Percentiles rank a stretch among this genome's conserved stretches.
These are phyloP conservation scores for Coniochaeta pulveracea DNA, from an alignment of 2,329 filamentous ascomycete species.

Conservation along the genomic window DNA sequence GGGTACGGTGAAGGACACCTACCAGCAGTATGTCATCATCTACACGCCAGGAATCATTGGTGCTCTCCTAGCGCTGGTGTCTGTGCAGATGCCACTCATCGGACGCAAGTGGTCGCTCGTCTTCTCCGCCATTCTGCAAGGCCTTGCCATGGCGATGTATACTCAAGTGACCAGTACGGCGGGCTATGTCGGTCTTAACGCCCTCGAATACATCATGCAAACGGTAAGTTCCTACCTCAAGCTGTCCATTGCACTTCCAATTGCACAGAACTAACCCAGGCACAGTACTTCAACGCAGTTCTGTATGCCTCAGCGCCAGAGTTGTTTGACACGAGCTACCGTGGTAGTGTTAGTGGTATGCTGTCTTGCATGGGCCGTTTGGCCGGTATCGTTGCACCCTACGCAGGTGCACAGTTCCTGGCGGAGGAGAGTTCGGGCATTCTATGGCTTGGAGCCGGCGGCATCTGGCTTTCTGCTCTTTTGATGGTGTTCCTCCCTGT, in stretches of 20 bases:
- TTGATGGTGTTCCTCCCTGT: constrained; percentile 1
- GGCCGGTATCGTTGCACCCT: constrained; percentile 1
- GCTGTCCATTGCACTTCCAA: no score
- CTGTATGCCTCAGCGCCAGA: background rate
- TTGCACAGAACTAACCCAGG: background rate
- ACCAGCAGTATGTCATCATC: background rate
- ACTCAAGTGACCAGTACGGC: background rate
- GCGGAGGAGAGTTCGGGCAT: background rate
- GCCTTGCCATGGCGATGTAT: background rate
- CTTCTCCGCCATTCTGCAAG: background rate
- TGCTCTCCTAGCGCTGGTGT: background rate
- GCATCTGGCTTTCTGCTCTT: constrained; percentile 1
- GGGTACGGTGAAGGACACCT: background rate
- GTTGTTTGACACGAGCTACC: constrained; percentile 1
- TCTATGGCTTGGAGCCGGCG: constrained; percentile 1
- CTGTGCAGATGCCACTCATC: constrained; percentile 1
- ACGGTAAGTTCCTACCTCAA: background rate
- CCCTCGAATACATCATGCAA: constrained; percentile 1
- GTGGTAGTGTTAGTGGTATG: constrained; percentile 1
- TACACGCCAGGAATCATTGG: background rate
- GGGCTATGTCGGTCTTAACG: background rate
- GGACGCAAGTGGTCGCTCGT: constrained; percentile 1
- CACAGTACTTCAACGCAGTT: background rate
- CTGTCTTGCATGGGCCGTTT: constrained; percentile 1
- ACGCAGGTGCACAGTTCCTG: background rate